Conservation (phyloP, 495 filamentous ascomycete genomes). For the Talaromyces adpressus region DNA sequence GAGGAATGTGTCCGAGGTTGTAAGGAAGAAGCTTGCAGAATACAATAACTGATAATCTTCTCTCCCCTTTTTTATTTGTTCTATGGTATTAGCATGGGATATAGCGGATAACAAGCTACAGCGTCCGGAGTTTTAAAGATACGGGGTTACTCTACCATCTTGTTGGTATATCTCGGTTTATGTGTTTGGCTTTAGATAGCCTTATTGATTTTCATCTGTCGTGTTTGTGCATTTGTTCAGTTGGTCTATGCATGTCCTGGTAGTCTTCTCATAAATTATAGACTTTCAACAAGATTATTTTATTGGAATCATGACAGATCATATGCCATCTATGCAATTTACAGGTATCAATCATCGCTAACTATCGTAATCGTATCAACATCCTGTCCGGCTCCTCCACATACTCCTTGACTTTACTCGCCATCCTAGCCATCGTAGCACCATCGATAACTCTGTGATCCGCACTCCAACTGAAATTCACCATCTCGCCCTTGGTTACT, state of each 20-base stretch:
- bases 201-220: conserved; percentile 13
- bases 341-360: conserved; percentile 16
- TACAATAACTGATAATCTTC: conserved; percentile 15
- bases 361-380: conserved; percentile 46
- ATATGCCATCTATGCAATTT: conserved; percentile 4
- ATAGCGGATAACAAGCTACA: not conserved
- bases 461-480: conserved; percentile 93
- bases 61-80: not conserved
- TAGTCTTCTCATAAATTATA: not conserved
- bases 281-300: not conserved
- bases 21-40: conserved; percentile 30
- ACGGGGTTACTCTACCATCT: not conserved
- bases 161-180: conserved; percentile 2
- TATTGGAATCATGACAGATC: not conserved
- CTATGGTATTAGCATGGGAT: not conserved
- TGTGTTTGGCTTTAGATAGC: conserved; percentile 8
- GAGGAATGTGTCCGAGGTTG: conserved; percentile 52
- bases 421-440: conserved; percentile 85
- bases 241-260: conserved; percentile 9
- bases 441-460: conserved; percentile 95
- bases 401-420: conserved; percentile 64
- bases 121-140: not conserved
- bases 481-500: conserved; percentile 80
- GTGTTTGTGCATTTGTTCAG: conserved; percentile 10
- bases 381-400: conserved; percentile 82